Evolutionary conservation across 768 basidiomycete species (phyloP).

Genomic region (Psilocybe azurescens): DNA sequence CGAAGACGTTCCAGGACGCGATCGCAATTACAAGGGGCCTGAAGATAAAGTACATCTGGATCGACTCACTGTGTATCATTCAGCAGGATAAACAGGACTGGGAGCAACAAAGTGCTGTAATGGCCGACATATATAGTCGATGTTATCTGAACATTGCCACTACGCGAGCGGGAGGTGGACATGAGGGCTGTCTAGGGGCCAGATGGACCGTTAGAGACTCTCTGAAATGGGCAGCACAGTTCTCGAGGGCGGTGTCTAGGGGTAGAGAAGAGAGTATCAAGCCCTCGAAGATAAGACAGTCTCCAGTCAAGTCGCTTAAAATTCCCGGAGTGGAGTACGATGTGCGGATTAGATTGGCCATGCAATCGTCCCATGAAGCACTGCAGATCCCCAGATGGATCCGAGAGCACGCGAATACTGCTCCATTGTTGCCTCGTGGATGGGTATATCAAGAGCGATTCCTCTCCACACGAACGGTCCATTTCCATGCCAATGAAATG

Average conservation of each 20-base stretch:
- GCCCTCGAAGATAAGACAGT: constrained; percentile 11
- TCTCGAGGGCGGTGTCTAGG: constrained; percentile 7
- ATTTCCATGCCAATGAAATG: constrained; percentile 20
- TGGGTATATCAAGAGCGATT: constrained; percentile 23
- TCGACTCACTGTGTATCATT: constrained; percentile 22
- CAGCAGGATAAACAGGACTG: constrained; percentile 21
- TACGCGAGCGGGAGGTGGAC: constrained; percentile 19
- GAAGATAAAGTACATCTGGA: constrained; percentile 20
- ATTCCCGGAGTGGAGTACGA: constrained; percentile 12
- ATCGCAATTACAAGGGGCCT: constrained; percentile 14
- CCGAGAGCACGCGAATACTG: constrained; percentile 7
- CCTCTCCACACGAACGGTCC: constrained; percentile 15
- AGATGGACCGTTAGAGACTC: constrained; percentile 18
- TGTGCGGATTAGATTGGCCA: constrained; percentile 10
- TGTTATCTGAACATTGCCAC: constrained; percentile 22
- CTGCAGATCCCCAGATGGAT: constrained; percentile 16
- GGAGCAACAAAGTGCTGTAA: constrained; percentile 22
- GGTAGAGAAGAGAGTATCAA: not conserved
- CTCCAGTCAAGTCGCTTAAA: constrained; percentile 14
- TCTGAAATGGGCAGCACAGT: constrained; percentile 15
- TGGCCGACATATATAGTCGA: constrained; percentile 20
- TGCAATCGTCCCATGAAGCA: constrained; percentile 2
- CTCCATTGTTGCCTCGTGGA: constrained; percentile 18
- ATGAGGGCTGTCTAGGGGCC: constrained; percentile 13
- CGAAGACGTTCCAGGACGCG: constrained; percentile 19